A percentile compares a stretch with the other conserved stretches of the same genome.
Conservation (phyloP, 305 asterid genomes). For the Fraxinus greggii region DNA sequence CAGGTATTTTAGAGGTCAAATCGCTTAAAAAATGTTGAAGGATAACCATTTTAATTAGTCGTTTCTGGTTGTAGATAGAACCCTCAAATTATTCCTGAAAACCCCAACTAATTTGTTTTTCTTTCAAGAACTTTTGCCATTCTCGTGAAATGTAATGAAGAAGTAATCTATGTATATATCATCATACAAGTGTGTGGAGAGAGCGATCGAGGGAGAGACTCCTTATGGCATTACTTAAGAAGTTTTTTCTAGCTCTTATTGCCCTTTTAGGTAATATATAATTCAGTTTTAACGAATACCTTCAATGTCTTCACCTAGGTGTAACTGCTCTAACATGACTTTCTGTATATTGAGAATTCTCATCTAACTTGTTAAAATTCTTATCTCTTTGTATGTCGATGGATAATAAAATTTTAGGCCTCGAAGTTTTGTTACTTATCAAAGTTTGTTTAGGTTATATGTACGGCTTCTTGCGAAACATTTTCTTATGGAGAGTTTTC, state of each 20-base stretch:
- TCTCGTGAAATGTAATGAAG: background rate
- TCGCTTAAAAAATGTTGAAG: background rate
- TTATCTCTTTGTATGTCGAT: background rate
- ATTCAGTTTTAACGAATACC: background rate
- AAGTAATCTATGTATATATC: background rate
- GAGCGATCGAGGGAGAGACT: background rate
- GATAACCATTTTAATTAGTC: background rate
- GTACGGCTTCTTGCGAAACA: background rate
- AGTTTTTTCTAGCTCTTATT: background rate
- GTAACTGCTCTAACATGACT: background rate
- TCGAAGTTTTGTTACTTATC: background rate
- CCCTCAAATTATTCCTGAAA: background rate
- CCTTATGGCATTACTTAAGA: background rate
- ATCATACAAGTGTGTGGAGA: background rate
- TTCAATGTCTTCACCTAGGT: background rate
- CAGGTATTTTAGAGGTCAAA: constrained; percentile 13
- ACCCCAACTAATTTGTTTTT: background rate
- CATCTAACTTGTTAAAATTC: constrained; percentile 1
- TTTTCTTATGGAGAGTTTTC: background rate
- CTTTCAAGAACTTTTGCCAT: background rate
- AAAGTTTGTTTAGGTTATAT: background rate
- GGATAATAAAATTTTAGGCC: background rate
- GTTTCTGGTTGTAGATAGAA: background rate
- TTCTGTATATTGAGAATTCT: background rate
- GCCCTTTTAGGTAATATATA: background rate